Base-by-base conservation (phyloP, 305 asterid genomes). In the Striga hermonthica region DNA sequence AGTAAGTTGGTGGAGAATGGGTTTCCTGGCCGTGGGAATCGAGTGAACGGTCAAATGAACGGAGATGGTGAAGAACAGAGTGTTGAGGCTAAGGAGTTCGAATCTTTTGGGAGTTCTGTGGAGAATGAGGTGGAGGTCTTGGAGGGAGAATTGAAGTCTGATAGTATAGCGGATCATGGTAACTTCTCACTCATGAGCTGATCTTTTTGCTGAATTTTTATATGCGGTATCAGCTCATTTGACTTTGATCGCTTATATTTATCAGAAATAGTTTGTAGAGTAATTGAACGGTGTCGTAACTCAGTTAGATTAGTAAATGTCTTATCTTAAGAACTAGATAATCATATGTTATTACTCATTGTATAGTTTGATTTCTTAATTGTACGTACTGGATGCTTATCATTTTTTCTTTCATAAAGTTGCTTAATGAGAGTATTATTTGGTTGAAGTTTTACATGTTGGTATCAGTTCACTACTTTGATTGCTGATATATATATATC, bases 1-100 rank as follows among this genome's bases (percentile, higher is more conserved):
- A 72, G 69, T 54, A 82, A 79, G 49, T 70, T 94, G 78, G 48
- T 73, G 64, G 84, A 76, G 50, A 79, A 78, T 53, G 90, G 89
- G 12, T 92, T 84, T 75, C 58, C 59, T 4, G 69, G 75, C 47
- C 37, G 36, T 59, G 75, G 3, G 49, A 62, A 16, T 68, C 52
- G 35, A 37, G 70, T 43, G 35, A 58, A 67, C 63, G 78, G 75
- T 64, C 69, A 56, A 66, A 44, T 40, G 60, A 75, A 52, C 38
- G 43, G 62, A 34, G 72, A 71, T 63, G 81, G 73, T n/a, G 74
- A 67, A 72, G 79, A 73, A 15, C 9, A 7, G 16, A 12, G 59
- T 63, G 45, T 7, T 10, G 74, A 64, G 69, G 63, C 44, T 37
- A 70, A 62, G 54, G 67, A 64, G 47, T 6, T 57, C 53, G 85